Evolutionary conservation across 768 basidiomycete species (phyloP), one percentile per base, ranked within the genome.

Genomic region (Lactarius vividus): DNA sequence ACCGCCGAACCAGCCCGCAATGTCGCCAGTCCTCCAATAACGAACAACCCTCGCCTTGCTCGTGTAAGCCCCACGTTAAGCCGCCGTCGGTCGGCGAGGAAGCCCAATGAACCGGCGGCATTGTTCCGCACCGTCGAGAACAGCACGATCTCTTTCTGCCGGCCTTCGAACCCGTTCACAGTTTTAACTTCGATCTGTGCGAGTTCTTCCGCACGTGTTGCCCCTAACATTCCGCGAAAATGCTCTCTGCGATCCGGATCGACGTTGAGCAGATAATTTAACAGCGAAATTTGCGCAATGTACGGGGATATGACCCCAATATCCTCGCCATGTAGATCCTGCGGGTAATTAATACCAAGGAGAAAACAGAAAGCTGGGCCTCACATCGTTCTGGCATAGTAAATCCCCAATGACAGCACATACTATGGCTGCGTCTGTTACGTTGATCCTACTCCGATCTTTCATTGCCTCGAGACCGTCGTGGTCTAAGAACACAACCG

Each of bases 241-340:
- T 87, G 85, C 58, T 74, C 74, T 49, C 76, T 75, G 59, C 85
- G 83, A 66, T 80, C 79, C 44, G 74, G 72, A 71, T 91, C 85
- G 52, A 78, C 75, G 69, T 82, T 85, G 71, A 94, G 80, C 23
- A 91, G 76, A 20, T 87, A 84, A n/a, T 79, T 84, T 23, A 97
- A 78, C 37, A 90, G 80, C 18, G 85, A 83, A 56, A 96, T 91
- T 73, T 98, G 95, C 1, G 93, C 93, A 15, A 83, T 85, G 74
- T 98, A 98, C 3, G 96, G 94, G 2, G 95, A 89, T 68, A 98
- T 96, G 70, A 98, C 84, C 2, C 96, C 95, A 71, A 98, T 94
- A 72, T 96, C 88, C 46, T 79, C 76, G 20, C 92, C 92, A 68
- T 74, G 76, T 59, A 95, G 80, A 54, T 81, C 74, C 91, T 81